Evolutionary conservation across 1,139 yeast genomes (phyloP).

Genomic region (Candida tetrigidarum): DNA sequence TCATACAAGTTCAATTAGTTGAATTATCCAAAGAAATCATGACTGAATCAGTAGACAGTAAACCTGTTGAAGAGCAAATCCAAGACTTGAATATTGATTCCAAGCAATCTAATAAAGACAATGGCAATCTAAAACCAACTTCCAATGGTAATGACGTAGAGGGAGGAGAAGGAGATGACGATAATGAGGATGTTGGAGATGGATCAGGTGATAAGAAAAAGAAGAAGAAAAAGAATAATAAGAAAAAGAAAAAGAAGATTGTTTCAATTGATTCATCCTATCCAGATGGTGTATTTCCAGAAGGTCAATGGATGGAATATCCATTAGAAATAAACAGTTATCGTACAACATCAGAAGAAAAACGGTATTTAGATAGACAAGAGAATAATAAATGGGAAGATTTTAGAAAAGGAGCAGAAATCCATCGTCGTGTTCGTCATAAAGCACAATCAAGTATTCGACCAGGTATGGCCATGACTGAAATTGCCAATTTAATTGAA

Average conservation of each 20-base stretch:
- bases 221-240: slow-evolving; percentile 54
- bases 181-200: slow-evolving; percentile 14
- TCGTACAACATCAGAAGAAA: slow-evolving; percentile 87
- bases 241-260: slow-evolving; percentile 44
- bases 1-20: too few species aligned
- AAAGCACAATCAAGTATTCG: slow-evolving; percentile 74
- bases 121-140: too few species aligned
- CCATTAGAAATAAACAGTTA: slow-evolving; percentile 71
- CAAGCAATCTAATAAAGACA: slow-evolving; percentile 1
- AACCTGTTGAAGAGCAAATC: slow-evolving; percentile 17
- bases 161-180: slow-evolving; percentile 13
- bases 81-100: slow-evolving; percentile 16
- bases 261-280: slow-evolving; percentile 69
- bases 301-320: slow-evolving; percentile 84
- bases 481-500: slow-evolving; percentile 89
- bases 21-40: too few species aligned
- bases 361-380: slow-evolving; percentile 76
- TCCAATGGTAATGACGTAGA: too few species aligned
- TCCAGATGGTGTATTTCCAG: slow-evolving; percentile 81
- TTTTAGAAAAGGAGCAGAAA: slow-evolving; percentile 94
- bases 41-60: slow-evolving; percentile 12
- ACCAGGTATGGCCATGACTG: slow-evolving; percentile 94
- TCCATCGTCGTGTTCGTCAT: slow-evolving; percentile 88
- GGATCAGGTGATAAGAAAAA: slow-evolving; percentile 30
- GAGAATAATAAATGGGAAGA: slow-evolving; percentile 75